These are phyloP conservation scores for Zymoseptoria pseudotritici DNA, from an alignment of 2,329 filamentous ascomycete species.

Conservation along the genomic window DNA sequence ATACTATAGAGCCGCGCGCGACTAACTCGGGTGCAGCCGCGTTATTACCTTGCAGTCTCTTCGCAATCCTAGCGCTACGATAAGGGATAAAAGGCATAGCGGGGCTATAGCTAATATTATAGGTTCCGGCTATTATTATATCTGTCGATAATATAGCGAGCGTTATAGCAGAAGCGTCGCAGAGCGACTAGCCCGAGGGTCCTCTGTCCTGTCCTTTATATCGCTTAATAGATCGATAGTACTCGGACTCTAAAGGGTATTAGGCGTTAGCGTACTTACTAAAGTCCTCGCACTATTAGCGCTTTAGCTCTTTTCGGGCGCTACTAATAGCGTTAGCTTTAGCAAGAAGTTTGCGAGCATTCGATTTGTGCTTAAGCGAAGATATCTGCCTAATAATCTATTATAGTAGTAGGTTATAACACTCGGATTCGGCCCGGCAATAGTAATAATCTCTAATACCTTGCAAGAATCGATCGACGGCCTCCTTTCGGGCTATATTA, in stretches of 20 bases:
- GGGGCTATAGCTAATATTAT: neutral
- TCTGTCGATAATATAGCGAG: neutral
- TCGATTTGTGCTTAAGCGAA: neutral
- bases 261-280: too few species aligned
- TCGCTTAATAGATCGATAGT: too few species aligned
- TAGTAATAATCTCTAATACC: neutral
- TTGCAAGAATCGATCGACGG: neutral
- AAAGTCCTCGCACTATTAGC: neutral
- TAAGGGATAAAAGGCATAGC: neutral
- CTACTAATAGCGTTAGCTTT: neutral
- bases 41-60: too few species aligned
- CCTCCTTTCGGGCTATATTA: neutral
- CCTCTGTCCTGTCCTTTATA: too few species aligned
- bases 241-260: too few species aligned
- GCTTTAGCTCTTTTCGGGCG: neutral
- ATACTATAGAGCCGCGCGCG: too few species aligned
- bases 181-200: neutral
- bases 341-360: neutral
- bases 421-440: neutral
- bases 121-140: neutral
- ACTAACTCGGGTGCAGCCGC: too few species aligned
- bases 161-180: neutral
- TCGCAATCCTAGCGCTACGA: neutral
- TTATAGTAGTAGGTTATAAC: neutral
- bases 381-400: neutral